These are phyloP conservation scores for Adiantum capillusveneris DNA, from an alignment of 75 land plant genomes.

Conservation along the genomic window DNA sequence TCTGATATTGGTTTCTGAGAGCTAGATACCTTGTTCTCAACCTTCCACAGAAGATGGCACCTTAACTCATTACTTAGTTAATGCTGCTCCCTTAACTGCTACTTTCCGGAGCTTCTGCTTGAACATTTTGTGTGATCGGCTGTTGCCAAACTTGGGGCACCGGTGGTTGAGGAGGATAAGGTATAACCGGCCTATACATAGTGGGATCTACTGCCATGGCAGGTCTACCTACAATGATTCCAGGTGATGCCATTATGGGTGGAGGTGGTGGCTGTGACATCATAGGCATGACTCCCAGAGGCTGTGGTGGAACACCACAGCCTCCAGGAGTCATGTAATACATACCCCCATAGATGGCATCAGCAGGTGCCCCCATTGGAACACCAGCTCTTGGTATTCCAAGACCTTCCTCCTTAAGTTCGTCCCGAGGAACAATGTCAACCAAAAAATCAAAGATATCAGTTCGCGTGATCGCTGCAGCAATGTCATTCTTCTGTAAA, in stretches of 20 bases:
- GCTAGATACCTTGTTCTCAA: too few species aligned
- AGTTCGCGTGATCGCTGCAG: conserved; percentile 69
- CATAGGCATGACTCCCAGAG: neutral
- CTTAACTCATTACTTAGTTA: too few species aligned
- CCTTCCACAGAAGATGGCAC: too few species aligned
- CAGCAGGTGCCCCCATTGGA: conserved; percentile 28
- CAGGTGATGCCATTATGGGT: neutral
- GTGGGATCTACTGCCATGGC: neutral
- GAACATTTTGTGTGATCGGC: too few species aligned
- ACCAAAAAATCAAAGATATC: conserved; percentile 71
- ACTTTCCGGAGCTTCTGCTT: too few species aligned
- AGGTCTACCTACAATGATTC: neutral
- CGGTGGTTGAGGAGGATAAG: too few species aligned
- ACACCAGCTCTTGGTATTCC: conserved; percentile 28
- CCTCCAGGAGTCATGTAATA: conserved; percentile 38
- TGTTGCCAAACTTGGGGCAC: too few species aligned
- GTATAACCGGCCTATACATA: neutral
- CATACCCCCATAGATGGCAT: conserved; percentile 40
- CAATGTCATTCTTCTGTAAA: conserved; percentile 76
- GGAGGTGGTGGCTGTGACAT: neutral
- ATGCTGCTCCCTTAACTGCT: too few species aligned
- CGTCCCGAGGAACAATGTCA: conserved; percentile 69
- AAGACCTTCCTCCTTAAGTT: conserved; percentile 51
- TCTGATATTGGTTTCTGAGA: too few species aligned
- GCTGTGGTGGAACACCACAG: neutral